These are phyloP conservation scores for Telopea speciosissima DNA, from an alignment of 177 flowering plant genomes.

Conservation along the genomic window DNA sequence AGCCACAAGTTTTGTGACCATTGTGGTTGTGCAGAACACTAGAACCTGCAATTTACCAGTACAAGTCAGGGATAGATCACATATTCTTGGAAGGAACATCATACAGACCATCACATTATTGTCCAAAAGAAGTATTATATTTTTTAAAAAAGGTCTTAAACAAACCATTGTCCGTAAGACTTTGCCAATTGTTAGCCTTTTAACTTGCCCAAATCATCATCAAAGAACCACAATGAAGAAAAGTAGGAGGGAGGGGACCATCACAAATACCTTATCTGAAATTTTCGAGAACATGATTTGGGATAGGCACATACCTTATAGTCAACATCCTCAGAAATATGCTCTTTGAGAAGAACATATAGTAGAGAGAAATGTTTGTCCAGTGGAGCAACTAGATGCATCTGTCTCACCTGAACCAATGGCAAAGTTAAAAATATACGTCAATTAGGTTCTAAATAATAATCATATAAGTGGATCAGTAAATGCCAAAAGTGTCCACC, in stretches of 20 bases:
- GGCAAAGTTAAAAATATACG: constrained; percentile 4
- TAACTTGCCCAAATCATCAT: neutral
- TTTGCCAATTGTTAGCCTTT: too few relatives aligned
- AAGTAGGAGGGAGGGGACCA: neutral
- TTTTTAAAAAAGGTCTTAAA: too few relatives aligned
- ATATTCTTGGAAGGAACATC: neutral
- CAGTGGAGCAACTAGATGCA: constrained; percentile 69
- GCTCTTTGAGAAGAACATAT: constrained; percentile 71
- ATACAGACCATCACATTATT: neutral
- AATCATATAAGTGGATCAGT: neutral
- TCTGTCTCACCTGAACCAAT: constrained; percentile 75
- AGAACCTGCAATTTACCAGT: constrained; percentile 55
- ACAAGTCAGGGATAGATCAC: constrained; percentile 1
- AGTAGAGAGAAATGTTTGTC: constrained; percentile 77
- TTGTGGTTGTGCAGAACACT: constrained; percentile 97
- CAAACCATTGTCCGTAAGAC: neutral
- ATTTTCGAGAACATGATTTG: neutral
- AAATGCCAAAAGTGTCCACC: constrained; percentile 27
- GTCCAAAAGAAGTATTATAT: neutral
- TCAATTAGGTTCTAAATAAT: neutral
- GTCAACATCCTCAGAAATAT: constrained; percentile 77
- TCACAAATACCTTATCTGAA: neutral
- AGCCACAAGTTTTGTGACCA: constrained; percentile 89
- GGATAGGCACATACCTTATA: constrained; percentile 58
- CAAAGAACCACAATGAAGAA: neutral